A percentile compares a stretch with the other conserved stretches of the same genome.
These are phyloP conservation scores for Raffaelea ambrosiae DNA, from an alignment of 2,329 filamentous ascomycete genomes.

Conservation along the genomic window DNA sequence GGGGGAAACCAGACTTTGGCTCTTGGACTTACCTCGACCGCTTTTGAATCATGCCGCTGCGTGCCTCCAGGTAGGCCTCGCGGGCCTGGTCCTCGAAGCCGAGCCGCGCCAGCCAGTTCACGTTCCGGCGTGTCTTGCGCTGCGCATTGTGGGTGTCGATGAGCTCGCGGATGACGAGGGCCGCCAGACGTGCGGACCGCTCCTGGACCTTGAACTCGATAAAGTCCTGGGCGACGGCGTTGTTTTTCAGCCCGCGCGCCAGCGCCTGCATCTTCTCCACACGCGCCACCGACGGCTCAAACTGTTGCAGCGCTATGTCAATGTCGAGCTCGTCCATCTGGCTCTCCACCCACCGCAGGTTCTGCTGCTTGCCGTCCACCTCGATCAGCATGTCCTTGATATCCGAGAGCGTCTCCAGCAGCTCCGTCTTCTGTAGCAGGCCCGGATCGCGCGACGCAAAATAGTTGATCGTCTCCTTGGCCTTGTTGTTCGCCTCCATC, in stretches of 20 bases:
- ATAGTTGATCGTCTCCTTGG: conserved; percentile 78
- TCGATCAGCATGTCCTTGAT: conserved; percentile 88
- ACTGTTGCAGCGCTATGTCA: conserved; percentile 82
- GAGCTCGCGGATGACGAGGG: conserved; percentile 67
- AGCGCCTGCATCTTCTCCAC: conserved; percentile 80
- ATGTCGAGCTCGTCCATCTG: conserved; percentile 97
- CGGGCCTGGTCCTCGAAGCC: conserved; percentile 86
- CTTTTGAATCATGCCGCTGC: conserved; percentile 70
- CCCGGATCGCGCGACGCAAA: conserved; percentile 71
- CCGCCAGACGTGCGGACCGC: conserved; percentile 67
- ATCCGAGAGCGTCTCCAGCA: conserved; percentile 69
- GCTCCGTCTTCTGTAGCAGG: conserved; percentile 67
- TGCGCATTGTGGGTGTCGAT: conserved; percentile 69
- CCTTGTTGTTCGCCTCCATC: conserved; percentile 77
- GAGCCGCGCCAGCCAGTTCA: conserved; percentile 75
- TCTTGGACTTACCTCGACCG: conserved; percentile 63
- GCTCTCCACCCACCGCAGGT: conserved; percentile 87
- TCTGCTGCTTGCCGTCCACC: conserved; percentile 93
- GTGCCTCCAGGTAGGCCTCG: conserved; percentile 75
- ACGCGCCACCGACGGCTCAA: conserved; percentile 73
- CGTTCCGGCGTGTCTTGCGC: conserved; percentile 69
- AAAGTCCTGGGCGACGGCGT: conserved; percentile 80
- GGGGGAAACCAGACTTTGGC: too few species aligned
- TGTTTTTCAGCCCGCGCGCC: conserved; percentile 73
- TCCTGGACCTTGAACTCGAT: conserved; percentile 88